Conservation (phyloP, 345 rosid species). For the Sonneratia alba region DNA sequence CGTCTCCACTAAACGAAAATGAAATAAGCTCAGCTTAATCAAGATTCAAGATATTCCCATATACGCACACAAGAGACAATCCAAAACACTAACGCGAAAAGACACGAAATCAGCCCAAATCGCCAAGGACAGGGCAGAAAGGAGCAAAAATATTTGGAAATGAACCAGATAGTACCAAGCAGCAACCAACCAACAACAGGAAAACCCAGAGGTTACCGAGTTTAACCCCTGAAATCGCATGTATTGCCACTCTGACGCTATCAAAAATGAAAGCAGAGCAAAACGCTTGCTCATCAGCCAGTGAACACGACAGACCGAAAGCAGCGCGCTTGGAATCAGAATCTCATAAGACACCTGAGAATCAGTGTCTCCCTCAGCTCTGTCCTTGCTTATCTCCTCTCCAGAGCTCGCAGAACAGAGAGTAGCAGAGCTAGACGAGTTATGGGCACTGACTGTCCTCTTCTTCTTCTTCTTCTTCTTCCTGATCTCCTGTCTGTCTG, state of each 20-base stretch:
- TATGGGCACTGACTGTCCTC: not conserved
- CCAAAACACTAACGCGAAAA: not conserved
- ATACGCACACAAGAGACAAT: not conserved
- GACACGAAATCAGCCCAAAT: not conserved
- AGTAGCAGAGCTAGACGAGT: not conserved
- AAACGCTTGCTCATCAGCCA: not conserved
- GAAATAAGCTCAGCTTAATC: not conserved
- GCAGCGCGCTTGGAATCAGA: not conserved
- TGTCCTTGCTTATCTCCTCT: not conserved
- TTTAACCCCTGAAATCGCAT: not conserved
- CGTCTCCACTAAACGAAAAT: not conserved
- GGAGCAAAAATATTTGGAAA: not conserved
- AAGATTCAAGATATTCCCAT: not conserved
- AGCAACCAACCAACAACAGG: not conserved
- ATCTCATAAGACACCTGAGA: not conserved
- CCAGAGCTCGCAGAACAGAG: not conserved
- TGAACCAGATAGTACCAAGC: not conserved
- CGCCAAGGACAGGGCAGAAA: not conserved
- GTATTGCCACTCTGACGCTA: not conserved
- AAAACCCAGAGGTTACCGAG: not conserved
- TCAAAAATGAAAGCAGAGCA: not conserved
- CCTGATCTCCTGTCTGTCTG: not conserved
- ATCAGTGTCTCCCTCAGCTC: not conserved
- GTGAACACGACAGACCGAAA: not conserved
- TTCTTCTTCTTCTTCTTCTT: not conserved